Evolutionary conservation across 495 filamentous ascomycete species (phyloP).

Genomic region (Penicillium pancosmium): DNA sequence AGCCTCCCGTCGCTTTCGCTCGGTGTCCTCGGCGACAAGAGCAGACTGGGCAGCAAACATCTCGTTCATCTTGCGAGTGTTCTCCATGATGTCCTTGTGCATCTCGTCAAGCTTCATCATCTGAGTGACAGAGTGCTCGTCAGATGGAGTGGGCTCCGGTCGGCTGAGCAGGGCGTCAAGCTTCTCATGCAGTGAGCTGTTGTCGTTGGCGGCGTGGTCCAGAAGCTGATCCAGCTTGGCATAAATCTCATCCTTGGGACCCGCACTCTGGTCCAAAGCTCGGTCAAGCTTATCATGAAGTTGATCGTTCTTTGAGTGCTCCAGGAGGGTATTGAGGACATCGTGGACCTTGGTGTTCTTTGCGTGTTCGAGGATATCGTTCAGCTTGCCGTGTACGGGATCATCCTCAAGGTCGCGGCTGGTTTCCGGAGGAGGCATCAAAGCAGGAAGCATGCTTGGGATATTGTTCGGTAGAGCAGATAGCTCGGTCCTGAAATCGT

Average conservation of each 20-base stretch:
- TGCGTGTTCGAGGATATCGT: slow-evolving; percentile 70
- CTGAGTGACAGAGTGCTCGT: slow-evolving; percentile 54
- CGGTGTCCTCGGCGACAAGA: slow-evolving; percentile 75
- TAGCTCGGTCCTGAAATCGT: slow-evolving; percentile 55
- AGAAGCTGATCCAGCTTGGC: slow-evolving; percentile 61
- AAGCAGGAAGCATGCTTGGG: slow-evolving; percentile 49
- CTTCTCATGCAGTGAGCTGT: slow-evolving; percentile 79
- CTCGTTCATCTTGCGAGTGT: slow-evolving; percentile 81
- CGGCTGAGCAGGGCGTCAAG: slow-evolving; percentile 41
- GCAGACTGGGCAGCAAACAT: slow-evolving; percentile 82
- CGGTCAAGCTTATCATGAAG: slow-evolving; percentile 48
- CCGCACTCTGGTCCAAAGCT: slow-evolving; percentile 63
- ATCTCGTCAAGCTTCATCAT: slow-evolving; percentile 84
- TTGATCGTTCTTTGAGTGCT: slow-evolving; percentile 51
- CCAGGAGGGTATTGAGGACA: slow-evolving; percentile 80
- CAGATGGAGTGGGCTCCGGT: slow-evolving; percentile 29
- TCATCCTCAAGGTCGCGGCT: slow-evolving; percentile 67
- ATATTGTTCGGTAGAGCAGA: slow-evolving; percentile 55
- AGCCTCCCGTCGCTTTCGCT: slow-evolving; percentile 76
- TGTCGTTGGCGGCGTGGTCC: slow-evolving; percentile 50
- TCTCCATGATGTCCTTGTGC: slow-evolving; percentile 83
- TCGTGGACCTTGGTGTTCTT: slow-evolving; percentile 64
- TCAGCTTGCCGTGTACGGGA: slow-evolving; percentile 79
- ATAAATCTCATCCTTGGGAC: slow-evolving; percentile 53
- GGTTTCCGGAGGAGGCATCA: slow-evolving; percentile 44